Base-by-base conservation (phyloP, 345 rosid species). In the Heritiera fomes region DNA sequence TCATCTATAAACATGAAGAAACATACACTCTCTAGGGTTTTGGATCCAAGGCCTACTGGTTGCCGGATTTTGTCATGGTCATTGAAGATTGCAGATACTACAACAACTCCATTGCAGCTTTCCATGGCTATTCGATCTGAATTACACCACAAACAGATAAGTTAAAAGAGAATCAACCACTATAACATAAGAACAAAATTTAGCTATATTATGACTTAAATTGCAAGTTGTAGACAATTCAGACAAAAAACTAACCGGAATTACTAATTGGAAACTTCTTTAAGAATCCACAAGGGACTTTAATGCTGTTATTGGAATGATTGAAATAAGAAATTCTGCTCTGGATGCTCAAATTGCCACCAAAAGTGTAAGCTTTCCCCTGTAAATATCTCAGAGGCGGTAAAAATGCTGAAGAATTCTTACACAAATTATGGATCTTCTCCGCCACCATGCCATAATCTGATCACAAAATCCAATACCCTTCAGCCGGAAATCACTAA, bases 1-100 rank as follows among this genome's bases (percentile, higher is more conserved):
- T 85, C 90, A 68, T 95, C 98, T 8, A 95, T 89, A 76, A 95
- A 93, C 96, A 95, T 90, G 91, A 91, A 93, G 91, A 95, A 95
- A 59, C 98, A 92, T 28, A 86, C 90, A 3, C 41, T 71, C 15
- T 85, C 83, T 50, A 84, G 38, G 38, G 98, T 92, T 78, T 89
- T 85, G 74, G 90, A 85, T 76, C 99, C 99, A 3, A 95, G 88
- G 62, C 96, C 90, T 53, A 83, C 82, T 9, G 98, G 97, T 77
- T 95, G 99, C 71, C 97, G 88, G 75, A 95, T 88, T 80, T 92
- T 93, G 86, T 95, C 99, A 68, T 95, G 98, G 80, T 92, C 91
- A 73, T 92, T 92, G 88, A 93, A 90, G 52, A 95, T 88, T 7
- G 99, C 99, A 23, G 99, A 93, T 73, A 87, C 93, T 67, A 92